Percentiles rank a stretch among this genome's conserved stretches.
phyloP scores from a whole-genome alignment of 2,329 filamentous ascomycete genomes.

The Botrytis paeoniae region DNA sequence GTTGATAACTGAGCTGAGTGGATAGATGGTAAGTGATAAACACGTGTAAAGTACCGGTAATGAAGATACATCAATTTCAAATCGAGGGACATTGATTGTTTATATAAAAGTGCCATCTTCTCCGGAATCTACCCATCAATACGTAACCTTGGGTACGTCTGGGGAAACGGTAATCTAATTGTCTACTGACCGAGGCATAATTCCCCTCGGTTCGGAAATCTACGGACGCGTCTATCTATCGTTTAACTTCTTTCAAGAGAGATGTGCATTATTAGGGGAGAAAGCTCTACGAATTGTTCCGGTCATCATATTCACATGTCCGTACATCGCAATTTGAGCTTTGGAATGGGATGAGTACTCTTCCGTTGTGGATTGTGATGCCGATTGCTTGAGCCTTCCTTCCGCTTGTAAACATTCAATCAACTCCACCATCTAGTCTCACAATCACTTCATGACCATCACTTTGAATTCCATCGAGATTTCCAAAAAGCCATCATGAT shows the following conservation, averaged over 20 bases:
- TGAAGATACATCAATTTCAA: neutral
- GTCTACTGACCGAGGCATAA: neutral
- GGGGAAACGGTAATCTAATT: neutral
- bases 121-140: neutral
- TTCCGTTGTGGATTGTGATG: neutral
- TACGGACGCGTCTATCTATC: neutral
- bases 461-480: neutral
- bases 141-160: neutral
- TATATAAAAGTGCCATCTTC: neutral
- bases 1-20: neutral
- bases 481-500: neutral
- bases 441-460: slow-evolving; percentile 3
- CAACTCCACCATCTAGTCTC: neutral
- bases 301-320: slow-evolving; percentile 4
- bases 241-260: neutral
- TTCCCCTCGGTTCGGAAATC: neutral
- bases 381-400: neutral
- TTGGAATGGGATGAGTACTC: neutral
- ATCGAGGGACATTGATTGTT: neutral
- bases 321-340: neutral
- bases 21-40: neutral
- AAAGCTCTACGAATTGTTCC: neutral
- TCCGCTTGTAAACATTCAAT: neutral
- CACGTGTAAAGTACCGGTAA: neutral
- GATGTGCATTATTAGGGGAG: neutral